Percentiles rank a stretch among this genome's conserved stretches.
Conservation (phyloP, 1,139 yeast genomes). For the Diutina ranongensis region DNA sequence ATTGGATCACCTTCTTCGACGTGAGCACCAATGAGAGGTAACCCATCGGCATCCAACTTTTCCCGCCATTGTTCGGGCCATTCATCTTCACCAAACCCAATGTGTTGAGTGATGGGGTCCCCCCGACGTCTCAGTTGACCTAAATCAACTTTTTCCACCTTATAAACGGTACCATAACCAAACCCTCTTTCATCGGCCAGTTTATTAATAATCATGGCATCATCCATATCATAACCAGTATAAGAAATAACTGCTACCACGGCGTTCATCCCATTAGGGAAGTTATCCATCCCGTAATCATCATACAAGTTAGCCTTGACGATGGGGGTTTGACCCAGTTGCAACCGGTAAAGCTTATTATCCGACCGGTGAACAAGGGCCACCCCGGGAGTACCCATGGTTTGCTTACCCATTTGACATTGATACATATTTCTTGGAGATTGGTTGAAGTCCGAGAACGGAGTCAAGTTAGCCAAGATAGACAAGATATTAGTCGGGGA, state of each 20-base stretch:
- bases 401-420: slow-evolving; percentile 99
- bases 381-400: slow-evolving; percentile 99
- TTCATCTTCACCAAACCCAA: slow-evolving; percentile 87
- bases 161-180: slow-evolving; percentile 93
- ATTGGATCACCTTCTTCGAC: slow-evolving; percentile 96
- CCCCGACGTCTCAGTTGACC: slow-evolving; percentile 74
- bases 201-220: slow-evolving; percentile 96
- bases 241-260: slow-evolving; percentile 98
- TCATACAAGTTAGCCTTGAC: slow-evolving; percentile 91
- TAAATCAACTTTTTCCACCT: slow-evolving; percentile 84
- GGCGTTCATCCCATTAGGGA: slow-evolving; percentile 98
- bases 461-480: slow-evolving; percentile 90
- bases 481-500: slow-evolving; percentile 91
- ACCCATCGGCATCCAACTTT: slow-evolving; percentile 83
- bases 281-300: slow-evolving; percentile 94
- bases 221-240: slow-evolving; percentile 99
- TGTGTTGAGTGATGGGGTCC: slow-evolving; percentile 89
- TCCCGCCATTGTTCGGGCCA: slow-evolving; percentile 91
- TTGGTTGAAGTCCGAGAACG: slow-evolving; percentile 96
- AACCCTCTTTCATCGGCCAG: slow-evolving; percentile 97
- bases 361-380: slow-evolving; percentile 89
- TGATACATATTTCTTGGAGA: slow-evolving; percentile 99
- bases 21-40: slow-evolving; percentile 79
- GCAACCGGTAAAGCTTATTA: slow-evolving; percentile 85
- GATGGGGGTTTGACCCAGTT: slow-evolving; percentile 94